A percentile compares a stretch with the other conserved stretches of the same genome.
Evolutionary conservation across 2,329 filamentous ascomycete species (phyloP).

Genomic region (Nothophaeocryptopus gaeumannii): DNA sequence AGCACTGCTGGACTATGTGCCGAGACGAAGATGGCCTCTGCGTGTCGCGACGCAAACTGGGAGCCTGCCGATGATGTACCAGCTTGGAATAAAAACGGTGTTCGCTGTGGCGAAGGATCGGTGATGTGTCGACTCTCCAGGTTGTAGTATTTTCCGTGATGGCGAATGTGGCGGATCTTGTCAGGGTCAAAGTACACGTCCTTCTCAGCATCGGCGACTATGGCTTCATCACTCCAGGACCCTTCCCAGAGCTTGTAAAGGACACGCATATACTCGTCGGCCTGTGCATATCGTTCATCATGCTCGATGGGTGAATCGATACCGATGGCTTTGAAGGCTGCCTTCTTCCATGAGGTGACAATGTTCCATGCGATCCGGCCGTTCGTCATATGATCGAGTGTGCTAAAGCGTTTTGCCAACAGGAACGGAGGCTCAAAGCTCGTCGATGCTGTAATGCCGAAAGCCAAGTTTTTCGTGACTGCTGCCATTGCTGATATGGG

Average conservation of each 20-base stretch:
- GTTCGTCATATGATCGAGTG: conserved; percentile 60
- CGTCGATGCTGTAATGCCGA: conserved; percentile 62
- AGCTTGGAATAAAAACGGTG: conserved; percentile 49
- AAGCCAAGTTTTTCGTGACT: conserved; percentile 62
- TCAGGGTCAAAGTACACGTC: conserved; percentile 59
- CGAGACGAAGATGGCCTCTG: conserved; percentile 66
- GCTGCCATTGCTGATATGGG: conserved; percentile 65
- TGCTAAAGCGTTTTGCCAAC: conserved; percentile 61
- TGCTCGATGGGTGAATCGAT: conserved; percentile 58
- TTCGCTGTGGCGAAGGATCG: conserved; percentile 42
- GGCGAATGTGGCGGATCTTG: conserved; percentile 60
- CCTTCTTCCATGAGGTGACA: conserved; percentile 62
- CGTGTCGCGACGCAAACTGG: conserved; percentile 56
- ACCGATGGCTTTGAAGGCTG: conserved; percentile 62
- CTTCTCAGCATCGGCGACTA: conserved; percentile 52
- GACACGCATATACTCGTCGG: conserved; percentile 61
- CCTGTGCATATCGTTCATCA: conserved; percentile 60
- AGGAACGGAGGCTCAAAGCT: conserved; percentile 62
- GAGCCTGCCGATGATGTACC: conserved; percentile 59
- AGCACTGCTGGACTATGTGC: conserved; percentile 62
- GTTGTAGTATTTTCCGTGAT: conserved; percentile 56
- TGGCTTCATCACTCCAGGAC: conserved; percentile 56
- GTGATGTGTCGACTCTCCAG: conserved; percentile 47
- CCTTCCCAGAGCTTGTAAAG: conserved; percentile 62
- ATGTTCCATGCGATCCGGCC: conserved; percentile 66